phyloP scores from a whole-genome alignment of 2,329 filamentous ascomycete genomes.

The Aurifilum marmelostoma region DNA sequence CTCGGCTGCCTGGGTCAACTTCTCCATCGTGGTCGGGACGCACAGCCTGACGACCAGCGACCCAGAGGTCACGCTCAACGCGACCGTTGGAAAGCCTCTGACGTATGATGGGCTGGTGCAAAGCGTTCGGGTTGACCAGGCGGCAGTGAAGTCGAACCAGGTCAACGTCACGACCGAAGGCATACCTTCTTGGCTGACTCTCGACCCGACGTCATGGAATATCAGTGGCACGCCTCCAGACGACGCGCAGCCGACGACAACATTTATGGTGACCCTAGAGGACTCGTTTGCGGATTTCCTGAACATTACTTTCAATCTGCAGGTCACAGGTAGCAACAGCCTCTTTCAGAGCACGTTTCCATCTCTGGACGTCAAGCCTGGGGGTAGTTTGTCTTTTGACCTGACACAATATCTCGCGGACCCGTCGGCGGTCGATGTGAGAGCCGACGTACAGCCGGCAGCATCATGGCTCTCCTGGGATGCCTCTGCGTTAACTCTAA shows the following conservation, averaged over 20 bases:
- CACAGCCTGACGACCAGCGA: slow-evolving; percentile 70
- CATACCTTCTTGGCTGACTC: slow-evolving; percentile 69
- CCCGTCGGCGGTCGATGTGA: slow-evolving; percentile 43
- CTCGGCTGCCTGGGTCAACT: slow-evolving; percentile 65
- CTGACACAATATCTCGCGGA: slow-evolving; percentile 47
- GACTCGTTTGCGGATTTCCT: slow-evolving; percentile 65
- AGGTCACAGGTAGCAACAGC: slow-evolving; percentile 33
- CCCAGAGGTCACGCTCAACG: slow-evolving; percentile 59
- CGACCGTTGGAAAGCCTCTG: slow-evolving; percentile 56
- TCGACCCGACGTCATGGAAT: slow-evolving; percentile 64
- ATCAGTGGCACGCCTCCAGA: slow-evolving; percentile 67
- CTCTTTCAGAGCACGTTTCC: slow-evolving; percentile 47
- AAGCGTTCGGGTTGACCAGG: slow-evolving; percentile 61
- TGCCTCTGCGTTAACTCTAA: slow-evolving; percentile 40
- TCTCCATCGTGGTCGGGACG: slow-evolving; percentile 72
- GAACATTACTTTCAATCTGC: slow-evolving; percentile 53
- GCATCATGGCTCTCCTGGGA: slow-evolving; percentile 50
- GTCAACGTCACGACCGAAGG: slow-evolving; percentile 56
- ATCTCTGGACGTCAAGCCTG: slow-evolving; percentile 45
- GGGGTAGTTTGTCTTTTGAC: slow-evolving; percentile 47
- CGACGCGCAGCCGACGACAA: slow-evolving; percentile 60
- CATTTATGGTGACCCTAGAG: slow-evolving; percentile 62
- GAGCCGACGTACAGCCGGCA: slow-evolving; percentile 41
- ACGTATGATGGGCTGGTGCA: slow-evolving; percentile 55
- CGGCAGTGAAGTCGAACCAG: slow-evolving; percentile 50